These are phyloP conservation scores for Meyerozyma carpophila DNA, from an alignment of 1,139 yeast species.

Conservation along the genomic window DNA sequence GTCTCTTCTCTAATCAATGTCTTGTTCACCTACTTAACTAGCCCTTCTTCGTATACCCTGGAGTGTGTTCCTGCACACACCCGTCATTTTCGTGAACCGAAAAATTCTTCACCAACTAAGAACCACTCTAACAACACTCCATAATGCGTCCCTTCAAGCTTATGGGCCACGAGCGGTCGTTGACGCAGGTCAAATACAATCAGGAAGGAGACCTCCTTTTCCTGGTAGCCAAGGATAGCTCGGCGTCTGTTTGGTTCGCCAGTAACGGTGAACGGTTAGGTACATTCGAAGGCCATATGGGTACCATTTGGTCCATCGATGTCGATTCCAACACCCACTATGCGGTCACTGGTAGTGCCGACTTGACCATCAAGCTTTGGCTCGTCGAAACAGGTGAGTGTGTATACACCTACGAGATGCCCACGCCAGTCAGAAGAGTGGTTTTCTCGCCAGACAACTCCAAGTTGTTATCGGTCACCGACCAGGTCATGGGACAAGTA, in stretches of 20 bases:
- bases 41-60: background rate
- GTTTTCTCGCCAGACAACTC: constrained; percentile 76
- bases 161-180: constrained; percentile 83
- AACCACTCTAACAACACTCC: background rate
- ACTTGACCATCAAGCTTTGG: constrained; percentile 83
- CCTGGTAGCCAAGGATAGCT: constrained; percentile 86
- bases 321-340: constrained; percentile 64
- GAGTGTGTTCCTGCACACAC: background rate
- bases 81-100: background rate
- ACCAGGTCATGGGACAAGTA: constrained; percentile 86
- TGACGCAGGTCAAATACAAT: constrained; percentile 90
- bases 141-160: constrained; percentile 49
- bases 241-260: constrained; percentile 90
- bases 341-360: constrained; percentile 90
- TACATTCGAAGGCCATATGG: constrained; percentile 78
- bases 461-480: constrained; percentile 72
- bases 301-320: constrained; percentile 95
- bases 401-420: constrained; percentile 67
- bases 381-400: constrained; percentile 72
- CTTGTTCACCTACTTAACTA: background rate
- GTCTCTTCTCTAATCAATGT: constrained; percentile 2
- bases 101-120: background rate
- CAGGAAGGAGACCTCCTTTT: constrained; percentile 92
- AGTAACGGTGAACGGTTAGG: constrained; percentile 97
- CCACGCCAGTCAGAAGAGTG: constrained; percentile 87